Percentiles rank a stretch among this genome's conserved stretches.
Evolutionary conservation across 768 basidiomycete species (phyloP).

Genomic region (Chalciporus chontae): DNA sequence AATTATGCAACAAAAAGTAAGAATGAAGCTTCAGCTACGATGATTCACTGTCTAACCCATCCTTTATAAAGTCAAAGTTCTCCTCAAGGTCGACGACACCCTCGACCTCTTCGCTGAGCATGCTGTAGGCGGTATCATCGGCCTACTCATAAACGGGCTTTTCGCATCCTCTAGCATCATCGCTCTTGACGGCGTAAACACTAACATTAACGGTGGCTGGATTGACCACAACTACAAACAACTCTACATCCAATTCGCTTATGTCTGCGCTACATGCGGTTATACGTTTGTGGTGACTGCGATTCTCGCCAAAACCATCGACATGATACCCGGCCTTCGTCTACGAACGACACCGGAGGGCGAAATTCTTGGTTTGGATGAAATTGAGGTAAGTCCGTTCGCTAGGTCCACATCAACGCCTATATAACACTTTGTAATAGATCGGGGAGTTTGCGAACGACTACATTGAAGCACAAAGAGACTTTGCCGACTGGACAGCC

Average conservation of each 20-base stretch:
- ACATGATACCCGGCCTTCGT: constrained; percentile 55
- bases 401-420: not conserved
- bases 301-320: constrained; percentile 51
- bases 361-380: constrained; percentile 65
- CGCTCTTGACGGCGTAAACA: constrained; percentile 63
- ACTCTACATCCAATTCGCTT: constrained; percentile 73
- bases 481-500: constrained; percentile 52
- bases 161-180: constrained; percentile 68
- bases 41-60: constrained; percentile 9
- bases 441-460: constrained; percentile 70
- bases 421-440: constrained; percentile 27
- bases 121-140: constrained; percentile 79
- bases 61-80: constrained; percentile 52
- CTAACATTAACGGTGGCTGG: constrained; percentile 58
- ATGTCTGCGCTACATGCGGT: constrained; percentile 51
- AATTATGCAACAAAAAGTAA: constrained; percentile 83
- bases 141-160: constrained; percentile 67
- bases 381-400: constrained; percentile 53
- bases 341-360: constrained; percentile 52
- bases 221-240: constrained; percentile 76
- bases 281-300: constrained; percentile 66
- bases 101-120: constrained; percentile 93
- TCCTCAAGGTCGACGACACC: constrained; percentile 77
- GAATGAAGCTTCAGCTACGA: constrained; percentile 16
- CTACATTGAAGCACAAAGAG: constrained; percentile 66